Base-by-base conservation (phyloP, 202 grass and related monocot genomes). In the Setaria italica region DNA sequence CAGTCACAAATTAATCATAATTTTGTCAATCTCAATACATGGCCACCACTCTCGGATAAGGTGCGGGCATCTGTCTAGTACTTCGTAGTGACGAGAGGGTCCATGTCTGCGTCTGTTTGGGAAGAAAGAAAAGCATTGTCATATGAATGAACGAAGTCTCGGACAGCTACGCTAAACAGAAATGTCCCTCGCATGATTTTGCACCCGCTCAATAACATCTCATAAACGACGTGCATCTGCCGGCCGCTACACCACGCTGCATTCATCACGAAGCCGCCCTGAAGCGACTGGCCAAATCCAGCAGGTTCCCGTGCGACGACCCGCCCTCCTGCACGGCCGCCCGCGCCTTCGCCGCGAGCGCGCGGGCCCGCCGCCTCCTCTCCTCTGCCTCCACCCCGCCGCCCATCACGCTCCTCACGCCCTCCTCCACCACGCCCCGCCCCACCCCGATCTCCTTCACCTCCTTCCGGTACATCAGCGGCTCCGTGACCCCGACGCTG, bases 321-420 rank as follows among this genome's bases (percentile, higher is more conserved):
- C 88, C 88, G n/a, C 66, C 88, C 2, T 72, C 49, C 6, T 37
- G 16, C 45, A 80, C 33, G 15, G 82, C 79, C 6, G 50, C 60
- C 43, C 12, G 74, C 19, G 82, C 78, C 83, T 66, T 68, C 3
- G 8, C 49, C n/a, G 58, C 80, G 0, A 88, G 58, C 15, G 43
- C 67, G 1, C 50, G 35, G 0, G 86, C 90, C 16, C 67, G 82
- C 34, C n/a, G 57, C 67, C 90, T 46, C 43, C 82, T 86, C 51
- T 79, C 86, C 2, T 83, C 86, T 0, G 33, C 86, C 17, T 88
- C 90, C 4, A 20, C 57, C 6, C 67, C 78, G 45, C 34, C 78
- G 43, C 78, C 90, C 51, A 88, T 46, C 10, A 91, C 63, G 53
- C 65, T 72, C 81, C 76, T 46, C 4, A 88, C 78, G 6, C 79